Evolutionary conservation across 805 yeast species (phyloP), one percentile per base, ranked within the genome.

Genomic region (Sugiyamaella qingdaonensis): DNA sequence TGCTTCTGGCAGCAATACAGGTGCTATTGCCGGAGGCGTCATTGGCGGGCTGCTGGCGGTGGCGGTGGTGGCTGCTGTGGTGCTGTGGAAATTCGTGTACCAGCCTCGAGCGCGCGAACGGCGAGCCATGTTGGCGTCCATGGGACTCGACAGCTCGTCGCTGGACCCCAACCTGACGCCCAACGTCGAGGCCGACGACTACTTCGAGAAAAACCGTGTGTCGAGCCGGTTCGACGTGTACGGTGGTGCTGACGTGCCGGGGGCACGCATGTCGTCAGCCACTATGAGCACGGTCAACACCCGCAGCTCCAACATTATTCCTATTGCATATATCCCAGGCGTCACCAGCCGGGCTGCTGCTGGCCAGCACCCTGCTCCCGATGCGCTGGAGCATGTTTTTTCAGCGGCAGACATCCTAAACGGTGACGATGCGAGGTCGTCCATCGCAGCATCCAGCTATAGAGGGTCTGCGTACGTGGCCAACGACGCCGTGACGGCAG

Each of bases 251-350:
- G 36, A 13, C 33, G 46, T 13, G 18, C 18, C 46, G 10, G 46
- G 35, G 7, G 35, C 57, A n/a, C 53, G 60, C 21, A 50, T 55
- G 54, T 58, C 63, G 16, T 52, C 61, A 1, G 57, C 58, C 7
- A 52, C 60, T 57, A 64, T 59, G 64, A 64, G 53, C 61, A 66
- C 56, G 65, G 64, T 55, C 67, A 64, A 86, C 31, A 79, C 90
- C 5, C 75, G 84, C 46, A 84, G 94, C 10, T 86, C 95, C 11
- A 90, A 91, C 68, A 83, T 91, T 58, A 78, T 91, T 56, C 96
- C 96, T 16, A 85, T 92, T 53, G 96, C 96, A 2, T 91, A 90
- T 65, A 88, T 91, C 55, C 98, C 97, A 0, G 97, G 97, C 35
- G 97, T 90, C 44, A 87, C 65, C 31, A 56, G 61, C 36, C 57